phyloP scores from a whole-genome alignment of 805 yeast species.

The Scheffersomyces amazonensis region DNA sequence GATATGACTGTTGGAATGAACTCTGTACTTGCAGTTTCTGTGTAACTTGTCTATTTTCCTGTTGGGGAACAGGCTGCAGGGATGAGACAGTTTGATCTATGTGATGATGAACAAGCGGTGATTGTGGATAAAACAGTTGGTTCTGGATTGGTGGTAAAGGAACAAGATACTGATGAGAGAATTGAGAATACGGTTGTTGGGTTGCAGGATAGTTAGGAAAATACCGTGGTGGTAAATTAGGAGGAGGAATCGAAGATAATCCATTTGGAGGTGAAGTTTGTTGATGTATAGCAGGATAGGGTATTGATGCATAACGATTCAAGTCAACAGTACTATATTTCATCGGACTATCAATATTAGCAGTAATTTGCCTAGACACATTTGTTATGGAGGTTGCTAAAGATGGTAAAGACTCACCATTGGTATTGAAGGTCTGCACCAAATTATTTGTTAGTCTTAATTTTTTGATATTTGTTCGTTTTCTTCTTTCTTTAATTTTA shows the following conservation, averaged over 20 bases:
- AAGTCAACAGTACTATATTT: background rate
- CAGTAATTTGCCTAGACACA: background rate
- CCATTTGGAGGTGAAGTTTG: background rate
- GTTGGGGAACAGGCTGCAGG: background rate
- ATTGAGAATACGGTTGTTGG: background rate
- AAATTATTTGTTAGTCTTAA: conserved; percentile 4
- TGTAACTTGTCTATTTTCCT: background rate
- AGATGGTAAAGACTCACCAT: conserved; percentile 5
- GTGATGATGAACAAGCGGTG: too few relatives aligned
- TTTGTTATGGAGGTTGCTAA: conserved; percentile 2
- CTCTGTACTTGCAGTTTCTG: background rate
- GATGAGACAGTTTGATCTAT: too few relatives aligned
- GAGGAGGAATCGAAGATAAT: background rate
- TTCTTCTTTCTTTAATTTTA: conserved; percentile 27
- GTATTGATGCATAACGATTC: background rate
- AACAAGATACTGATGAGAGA: background rate
- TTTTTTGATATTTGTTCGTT: conserved; percentile 14
- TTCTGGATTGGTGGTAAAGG: background rate
- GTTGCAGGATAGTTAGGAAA: background rate
- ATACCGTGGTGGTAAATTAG: background rate
- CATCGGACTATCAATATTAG: background rate
- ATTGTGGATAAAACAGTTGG: too few relatives aligned
- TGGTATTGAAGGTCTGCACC: conserved; percentile 7
- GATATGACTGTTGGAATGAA: background rate
- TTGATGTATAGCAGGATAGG: background rate